Base-by-base conservation (phyloP, 305 asterid species). In the Rubia peregrina region DNA sequence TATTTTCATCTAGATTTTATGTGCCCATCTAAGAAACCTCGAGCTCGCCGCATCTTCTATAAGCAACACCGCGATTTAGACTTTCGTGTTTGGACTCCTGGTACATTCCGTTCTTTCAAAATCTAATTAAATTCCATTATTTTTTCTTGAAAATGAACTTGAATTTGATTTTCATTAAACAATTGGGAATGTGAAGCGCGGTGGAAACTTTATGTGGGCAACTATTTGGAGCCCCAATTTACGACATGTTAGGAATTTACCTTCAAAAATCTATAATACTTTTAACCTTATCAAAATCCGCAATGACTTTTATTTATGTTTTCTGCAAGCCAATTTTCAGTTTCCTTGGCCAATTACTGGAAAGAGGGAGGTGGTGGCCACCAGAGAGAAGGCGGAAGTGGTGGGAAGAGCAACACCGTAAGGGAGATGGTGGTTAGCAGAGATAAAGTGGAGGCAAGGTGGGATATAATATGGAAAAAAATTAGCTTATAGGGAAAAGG, bases 171-270 rank as follows among this genome's bases (percentile, higher is more conserved):
- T 41, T 48, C 26, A 12, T 30, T 46, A 7, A 8, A n/a, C 78
- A 75, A 75, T 60, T 75, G 0, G 79, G 79, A 0, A 75, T 75
- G 79, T 74, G 72, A 75, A 75, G 75, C 61, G 79, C 79, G 5
- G 72, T 71, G 1, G 75, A 75, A 21, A 75, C 79, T 0, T 51
- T 75, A 1, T 75, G 79, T 11, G 79, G 79, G 36, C 79, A 75
- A 61, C 75, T 75, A 33, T 70, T 64, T 14, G 79, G 79, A 46
- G 79, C 79, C 0, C 30, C 65, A 7, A 70, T 70, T 8, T 71
- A 55, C 55, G 69, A 65, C 8, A 75, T 75, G 79, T 49, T 75
- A 1, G 79, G 79, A 4, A 14, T 75, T 41, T 75, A 75, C 60
- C 72, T 75, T 7, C 79, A 75, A 59, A 42, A 75, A 75, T 75